phyloP scores from a whole-genome alignment of 305 asterid genomes.

The Fraxinus nigra region DNA sequence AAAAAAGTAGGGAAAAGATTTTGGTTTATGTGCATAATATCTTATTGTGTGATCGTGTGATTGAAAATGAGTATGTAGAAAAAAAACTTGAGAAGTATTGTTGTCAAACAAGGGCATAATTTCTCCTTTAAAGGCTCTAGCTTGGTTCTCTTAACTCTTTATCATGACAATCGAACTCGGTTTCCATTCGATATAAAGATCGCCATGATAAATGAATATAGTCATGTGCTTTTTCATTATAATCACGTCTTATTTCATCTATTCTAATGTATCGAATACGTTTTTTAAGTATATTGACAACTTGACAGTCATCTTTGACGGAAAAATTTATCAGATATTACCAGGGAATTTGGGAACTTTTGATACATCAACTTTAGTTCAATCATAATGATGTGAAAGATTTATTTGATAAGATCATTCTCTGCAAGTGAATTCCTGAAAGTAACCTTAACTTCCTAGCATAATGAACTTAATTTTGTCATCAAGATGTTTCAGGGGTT shows the following conservation, averaged over 20 bases:
- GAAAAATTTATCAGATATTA: constrained; percentile 18
- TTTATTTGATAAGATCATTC: constrained; percentile 13
- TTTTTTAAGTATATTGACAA: neutral
- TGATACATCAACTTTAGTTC: neutral
- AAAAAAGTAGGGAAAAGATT: too few species aligned
- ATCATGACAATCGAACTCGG: neutral
- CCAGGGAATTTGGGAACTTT: neutral
- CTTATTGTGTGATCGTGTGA: too few species aligned
- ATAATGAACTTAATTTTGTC: neutral
- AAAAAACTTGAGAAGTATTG: too few species aligned
- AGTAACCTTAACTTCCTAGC: too few species aligned
- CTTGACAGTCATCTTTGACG: neutral
- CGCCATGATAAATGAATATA: neutral
- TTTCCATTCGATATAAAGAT: too few species aligned
- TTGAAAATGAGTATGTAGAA: too few species aligned
- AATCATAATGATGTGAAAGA: neutral
- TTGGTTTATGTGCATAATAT: too few species aligned
- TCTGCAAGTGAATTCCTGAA: neutral
- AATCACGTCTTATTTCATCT: neutral
- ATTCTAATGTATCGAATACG: neutral
- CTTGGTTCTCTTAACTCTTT: neutral
- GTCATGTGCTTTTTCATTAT: too few species aligned
- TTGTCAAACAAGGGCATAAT: too few species aligned
- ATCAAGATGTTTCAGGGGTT: neutral
- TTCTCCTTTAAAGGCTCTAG: neutral